Conservation (phyloP, 1,284 basidiomycete genomes). For the Neonothopanus nambi region DNA sequence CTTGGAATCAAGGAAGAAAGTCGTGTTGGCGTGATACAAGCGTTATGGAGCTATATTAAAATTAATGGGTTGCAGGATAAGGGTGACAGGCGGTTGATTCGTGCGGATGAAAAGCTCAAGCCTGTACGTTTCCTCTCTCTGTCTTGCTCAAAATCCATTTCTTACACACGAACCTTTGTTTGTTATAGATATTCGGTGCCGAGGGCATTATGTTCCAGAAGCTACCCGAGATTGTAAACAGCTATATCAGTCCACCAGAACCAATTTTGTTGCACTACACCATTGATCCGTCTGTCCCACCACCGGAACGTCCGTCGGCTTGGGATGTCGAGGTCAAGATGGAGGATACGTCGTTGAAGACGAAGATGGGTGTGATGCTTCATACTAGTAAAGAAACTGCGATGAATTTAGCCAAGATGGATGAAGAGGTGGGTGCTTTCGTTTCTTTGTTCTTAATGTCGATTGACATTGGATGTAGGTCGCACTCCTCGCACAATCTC, state of each 20-base stretch:
- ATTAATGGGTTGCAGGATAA: constrained; percentile 87
- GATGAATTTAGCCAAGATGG: constrained; percentile 72
- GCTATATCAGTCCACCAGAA: constrained; percentile 76
- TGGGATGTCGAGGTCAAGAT: constrained; percentile 91
- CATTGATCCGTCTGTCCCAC: constrained; percentile 56
- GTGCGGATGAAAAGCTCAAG: constrained; percentile 72
- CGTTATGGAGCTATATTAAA: constrained; percentile 94
- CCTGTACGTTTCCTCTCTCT: constrained; percentile 42
- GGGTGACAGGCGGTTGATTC: constrained; percentile 79
- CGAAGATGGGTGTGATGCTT: constrained; percentile 77
- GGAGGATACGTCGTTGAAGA: constrained; percentile 80
- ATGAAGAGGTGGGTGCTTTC: constrained; percentile 72
- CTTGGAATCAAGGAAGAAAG: constrained; percentile 88
- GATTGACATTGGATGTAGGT: constrained; percentile 47
- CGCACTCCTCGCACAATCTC: constrained; percentile 74
- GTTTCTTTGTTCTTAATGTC: background rate
- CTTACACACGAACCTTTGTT: background rate
- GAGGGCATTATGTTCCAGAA: constrained; percentile 77
- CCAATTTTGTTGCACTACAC: constrained; percentile 86
- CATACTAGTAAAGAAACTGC: constrained; percentile 69
- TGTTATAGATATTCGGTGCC: constrained; percentile 60
- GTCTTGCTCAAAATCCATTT: constrained; percentile 1
- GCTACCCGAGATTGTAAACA: constrained; percentile 85
- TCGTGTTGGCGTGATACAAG: constrained; percentile 78
- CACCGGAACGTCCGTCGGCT: constrained; percentile 65